Conservation (phyloP, 2,329 filamentous ascomycete species). For the Colletotrichum sp. region DNA sequence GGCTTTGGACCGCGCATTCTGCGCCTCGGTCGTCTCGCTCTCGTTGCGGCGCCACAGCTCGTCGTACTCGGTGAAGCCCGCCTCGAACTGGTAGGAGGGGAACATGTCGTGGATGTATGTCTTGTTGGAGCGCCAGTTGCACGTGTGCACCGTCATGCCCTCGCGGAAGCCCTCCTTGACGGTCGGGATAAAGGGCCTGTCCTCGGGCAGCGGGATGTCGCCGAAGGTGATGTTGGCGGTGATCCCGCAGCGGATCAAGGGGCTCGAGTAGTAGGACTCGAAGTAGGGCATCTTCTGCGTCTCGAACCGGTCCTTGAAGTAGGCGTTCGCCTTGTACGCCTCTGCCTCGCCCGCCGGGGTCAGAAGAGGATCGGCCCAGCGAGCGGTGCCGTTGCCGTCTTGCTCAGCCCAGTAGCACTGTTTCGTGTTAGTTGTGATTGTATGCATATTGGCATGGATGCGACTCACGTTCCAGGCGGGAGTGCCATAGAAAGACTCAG, state of each 20-base stretch:
- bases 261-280: constrained; percentile 69
- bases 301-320: constrained; percentile 61
- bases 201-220: constrained; percentile 54
- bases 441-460: neutral
- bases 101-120: constrained; percentile 57
- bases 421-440: constrained; percentile 23
- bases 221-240: constrained; percentile 69
- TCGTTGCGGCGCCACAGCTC: constrained; percentile 47
- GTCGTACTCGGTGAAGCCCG: constrained; percentile 63
- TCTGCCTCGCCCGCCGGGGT: constrained; percentile 63
- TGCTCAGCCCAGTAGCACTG: constrained; percentile 70
- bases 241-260: constrained; percentile 65
- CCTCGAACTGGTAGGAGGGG: constrained; percentile 62
- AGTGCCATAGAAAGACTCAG: constrained; percentile 71
- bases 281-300: constrained; percentile 63
- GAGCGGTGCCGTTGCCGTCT: constrained; percentile 66
- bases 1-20: constrained; percentile 52
- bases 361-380: constrained; percentile 69
- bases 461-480: constrained; percentile 69
- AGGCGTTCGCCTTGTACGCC: constrained; percentile 61
- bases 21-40: constrained; percentile 49
- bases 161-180: constrained; percentile 72
- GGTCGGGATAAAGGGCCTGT: constrained; percentile 58
- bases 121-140: constrained; percentile 64
- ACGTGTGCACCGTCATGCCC: constrained; percentile 71